Evolutionary conservation across 2,329 filamentous ascomycete species (phyloP).

Genomic region (Cercospora sesami): DNA sequence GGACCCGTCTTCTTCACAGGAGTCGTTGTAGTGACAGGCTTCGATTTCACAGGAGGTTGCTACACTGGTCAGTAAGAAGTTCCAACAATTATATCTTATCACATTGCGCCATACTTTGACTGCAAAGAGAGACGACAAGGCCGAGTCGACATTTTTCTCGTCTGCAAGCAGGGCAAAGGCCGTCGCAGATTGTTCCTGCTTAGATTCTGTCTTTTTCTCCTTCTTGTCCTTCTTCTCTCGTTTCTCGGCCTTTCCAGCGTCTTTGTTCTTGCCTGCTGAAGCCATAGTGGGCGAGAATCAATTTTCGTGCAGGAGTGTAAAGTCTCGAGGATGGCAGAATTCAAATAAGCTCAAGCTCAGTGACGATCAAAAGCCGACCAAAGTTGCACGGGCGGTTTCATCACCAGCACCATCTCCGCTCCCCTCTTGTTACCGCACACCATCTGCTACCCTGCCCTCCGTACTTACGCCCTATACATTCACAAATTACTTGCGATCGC

Average conservation of each 20-base stretch:
- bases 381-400: not conserved
- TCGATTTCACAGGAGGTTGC: slow-evolving; percentile 35
- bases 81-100: slow-evolving; percentile 24
- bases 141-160: slow-evolving; percentile 45
- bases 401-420: not conserved
- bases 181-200: slow-evolving; percentile 7
- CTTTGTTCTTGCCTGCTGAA: slow-evolving; percentile 3
- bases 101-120: slow-evolving; percentile 36
- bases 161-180: slow-evolving; percentile 35
- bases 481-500: not conserved
- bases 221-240: slow-evolving; percentile 24
- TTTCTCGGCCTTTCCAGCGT: slow-evolving; percentile 23
- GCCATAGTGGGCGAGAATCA: not conserved
- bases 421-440: not conserved
- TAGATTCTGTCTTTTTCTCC: slow-evolving; percentile 16
- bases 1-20: slow-evolving; percentile 32
- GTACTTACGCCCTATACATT: not conserved
- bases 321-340: not conserved
- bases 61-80: slow-evolving; percentile 33
- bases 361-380: not conserved
- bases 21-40: slow-evolving; percentile 36
- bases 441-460: not conserved
- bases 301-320: not conserved
- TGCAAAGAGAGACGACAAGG: slow-evolving; percentile 51
- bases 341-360: slow-evolving; percentile 6